Conservation (phyloP, 257 asterid genomes). For the Ilex asprella region DNA sequence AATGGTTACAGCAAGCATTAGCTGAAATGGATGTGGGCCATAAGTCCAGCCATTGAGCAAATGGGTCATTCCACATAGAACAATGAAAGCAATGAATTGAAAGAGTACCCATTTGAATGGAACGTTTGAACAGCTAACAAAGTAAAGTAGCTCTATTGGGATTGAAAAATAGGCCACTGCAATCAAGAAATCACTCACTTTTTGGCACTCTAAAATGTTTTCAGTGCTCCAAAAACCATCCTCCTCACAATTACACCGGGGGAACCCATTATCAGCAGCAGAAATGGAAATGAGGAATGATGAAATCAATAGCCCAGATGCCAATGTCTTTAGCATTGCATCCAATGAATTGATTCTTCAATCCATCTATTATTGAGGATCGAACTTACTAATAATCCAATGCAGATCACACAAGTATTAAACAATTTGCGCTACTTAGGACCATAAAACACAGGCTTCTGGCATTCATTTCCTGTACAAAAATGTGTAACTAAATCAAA, state of each 20-base stretch:
- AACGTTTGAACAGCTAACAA: neutral
- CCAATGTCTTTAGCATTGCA: too few relatives aligned
- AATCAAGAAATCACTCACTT: slow-evolving; percentile 4
- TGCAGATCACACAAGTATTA: too few relatives aligned
- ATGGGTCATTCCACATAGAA: slow-evolving; percentile 1
- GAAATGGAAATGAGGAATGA: too few relatives aligned
- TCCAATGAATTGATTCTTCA: too few relatives aligned
- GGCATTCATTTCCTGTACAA: too few relatives aligned
- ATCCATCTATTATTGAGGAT: too few relatives aligned
- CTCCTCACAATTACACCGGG: neutral
- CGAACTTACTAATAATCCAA: too few relatives aligned
- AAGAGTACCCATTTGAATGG: slow-evolving; percentile 6
- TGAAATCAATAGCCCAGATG: too few relatives aligned
- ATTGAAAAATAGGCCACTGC: slow-evolving; percentile 3
- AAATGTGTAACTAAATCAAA: too few relatives aligned
- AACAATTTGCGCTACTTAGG: too few relatives aligned
- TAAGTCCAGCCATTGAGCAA: slow-evolving; percentile 2
- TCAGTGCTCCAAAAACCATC: neutral
- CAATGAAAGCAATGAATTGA: neutral
- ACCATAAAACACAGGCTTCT: too few relatives aligned
- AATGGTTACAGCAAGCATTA: neutral
- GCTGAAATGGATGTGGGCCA: slow-evolving; percentile 3
- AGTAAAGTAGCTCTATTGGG: slow-evolving; percentile 1
- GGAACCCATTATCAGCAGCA: neutral
- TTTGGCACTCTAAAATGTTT: neutral